Base-by-base conservation (phyloP, 129 eudicot genomes). In the Chrysanthemum seticuspe region DNA sequence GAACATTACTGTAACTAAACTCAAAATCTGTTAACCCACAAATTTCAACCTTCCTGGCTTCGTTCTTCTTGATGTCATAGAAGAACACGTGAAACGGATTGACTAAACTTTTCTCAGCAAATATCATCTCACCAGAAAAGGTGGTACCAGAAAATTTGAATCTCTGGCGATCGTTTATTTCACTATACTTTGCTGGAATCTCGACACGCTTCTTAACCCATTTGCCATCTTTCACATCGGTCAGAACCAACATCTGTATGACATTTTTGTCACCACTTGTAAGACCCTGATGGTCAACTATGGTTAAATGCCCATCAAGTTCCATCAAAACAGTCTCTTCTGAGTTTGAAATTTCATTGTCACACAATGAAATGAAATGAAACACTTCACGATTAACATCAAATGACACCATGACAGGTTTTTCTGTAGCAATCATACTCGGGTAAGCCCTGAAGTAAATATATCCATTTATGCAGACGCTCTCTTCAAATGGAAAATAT, bases 311-410 rank as follows among this genome's bases (percentile, higher is more conserved):
- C 31, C 73, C 73, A 64, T 71, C 82, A n/a, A 45, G 34, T 64
- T 78, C 77, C 49, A 78, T 71, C 68, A 78, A 14, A 78, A 72
- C 67, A 6, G 78, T 49, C 13, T 77, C 81, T 62, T 78, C 82
- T 16, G 82, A 78, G 27, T 65, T 8, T 1, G 60, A 36, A 65
- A 72, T 45, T 3, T 29, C n/a, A 72, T 78, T 68, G 48, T 71
- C 82, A 15, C 16, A 61, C 68, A 64, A 21, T 45, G 10, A 40
- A 65, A 72, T 71, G 68, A 64, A 71, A 5, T 61, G 72, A 27
- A 78, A 78, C 4, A 34, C 68, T 65, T 78, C 82, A 0, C 44
- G 16, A 15, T 65, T 27, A 6, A 78, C 78, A 5, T 78, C 73
- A 27, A 78, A 78, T 9, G 53, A 77, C 3, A 72, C 78, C 62